phyloP scores from a whole-genome alignment of 2,329 filamentous ascomycete genomes.

The Epichloe elymi region DNA sequence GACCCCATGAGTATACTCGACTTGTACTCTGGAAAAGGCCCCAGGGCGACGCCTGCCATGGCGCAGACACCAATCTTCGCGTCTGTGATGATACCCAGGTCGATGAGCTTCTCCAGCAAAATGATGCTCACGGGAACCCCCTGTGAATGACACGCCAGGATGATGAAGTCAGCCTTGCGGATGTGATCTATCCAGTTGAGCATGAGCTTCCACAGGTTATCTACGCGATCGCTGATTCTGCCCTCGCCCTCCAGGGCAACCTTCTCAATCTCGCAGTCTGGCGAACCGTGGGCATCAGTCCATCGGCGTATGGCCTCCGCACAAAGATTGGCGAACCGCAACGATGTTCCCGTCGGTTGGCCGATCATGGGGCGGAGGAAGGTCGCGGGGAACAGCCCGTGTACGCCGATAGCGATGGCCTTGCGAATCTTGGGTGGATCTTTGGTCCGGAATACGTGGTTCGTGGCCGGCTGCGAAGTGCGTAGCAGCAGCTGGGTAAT shows the following conservation, averaged over 20 bases:
- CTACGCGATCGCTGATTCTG: conserved; percentile 76
- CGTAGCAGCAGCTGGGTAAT: conserved; percentile 44
- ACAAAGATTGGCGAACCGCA: conserved; percentile 80
- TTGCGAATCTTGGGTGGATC: conserved; percentile 63
- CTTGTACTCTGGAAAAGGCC: conserved; percentile 85
- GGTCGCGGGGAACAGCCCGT: conserved; percentile 77
- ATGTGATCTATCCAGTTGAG: conserved; percentile 93
- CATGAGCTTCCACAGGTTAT: conserved; percentile 86
- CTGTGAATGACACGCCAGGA: conserved; percentile 91
- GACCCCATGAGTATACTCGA: conserved; percentile 80
- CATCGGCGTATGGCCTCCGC: conserved; percentile 75
- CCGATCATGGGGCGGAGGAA: conserved; percentile 84
- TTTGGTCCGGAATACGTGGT: conserved; percentile 60
- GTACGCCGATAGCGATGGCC: conserved; percentile 84
- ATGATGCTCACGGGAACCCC: conserved; percentile 94
- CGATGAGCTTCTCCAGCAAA: conserved; percentile 82
- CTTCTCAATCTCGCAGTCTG: conserved; percentile 76
- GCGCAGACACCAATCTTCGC: conserved; percentile 76
- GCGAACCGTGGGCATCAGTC: conserved; percentile 60
- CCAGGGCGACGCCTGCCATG: conserved; percentile 83
- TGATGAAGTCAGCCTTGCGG: conserved; percentile 71
- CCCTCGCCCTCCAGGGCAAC: conserved; percentile 92
- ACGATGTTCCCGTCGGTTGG: conserved; percentile 87
- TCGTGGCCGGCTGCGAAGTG: conserved; percentile 41
- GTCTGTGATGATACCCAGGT: conserved; percentile 68